Base-by-base conservation (phyloP, 495 filamentous ascomycete genomes). In the Hypoxylon crocopeplum region DNA sequence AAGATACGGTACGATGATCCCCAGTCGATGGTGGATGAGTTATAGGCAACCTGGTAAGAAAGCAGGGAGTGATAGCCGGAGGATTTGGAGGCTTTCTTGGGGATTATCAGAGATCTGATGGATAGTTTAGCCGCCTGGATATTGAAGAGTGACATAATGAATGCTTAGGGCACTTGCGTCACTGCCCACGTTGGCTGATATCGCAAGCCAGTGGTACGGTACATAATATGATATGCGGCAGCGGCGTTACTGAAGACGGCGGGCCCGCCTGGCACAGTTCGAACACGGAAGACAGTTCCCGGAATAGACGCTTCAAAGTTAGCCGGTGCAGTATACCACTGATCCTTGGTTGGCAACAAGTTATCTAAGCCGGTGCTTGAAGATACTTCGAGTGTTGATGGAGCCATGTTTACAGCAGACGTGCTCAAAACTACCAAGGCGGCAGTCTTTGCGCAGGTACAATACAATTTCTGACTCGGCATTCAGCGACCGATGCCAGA, bases 41-140 rank as follows among this genome's bases (percentile, higher is more conserved):
- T 74, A 52, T 82, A 75, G 0, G 75, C 69, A 22, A 76, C 59
- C 57, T 81, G 77, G 63, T 79, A 73, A 6, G 74, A 80, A 10
- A 78, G 66, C 6, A 83, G 64, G 12, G 68, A 50, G 20, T 53
- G 45, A n/a, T 52, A 44, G 8, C 49, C 54, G 10, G 55, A 49
- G 24, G 54, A 56, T 7, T 30, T 19, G 5, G 5, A 48, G 25
- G 53, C 24, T 13, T 48, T 19, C 41, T 69, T 70, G 0, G 80
- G 80, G 13, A 79, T 48, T 15, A 81, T 67, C 17, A 82, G 53
- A 0, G 82, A 48, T 25, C 53, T 56, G 10, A 33, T 48, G 1
- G 22, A 38, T 17, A 27, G 32, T 11, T 39, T 46, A 44, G 19
- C 29, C 17, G 37, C 27, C 22, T 12, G 24, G 38, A 34, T 17